Base-by-base conservation (phyloP, 1,284 basidiomycete species). In the Papiliotrema flavescens region DNA sequence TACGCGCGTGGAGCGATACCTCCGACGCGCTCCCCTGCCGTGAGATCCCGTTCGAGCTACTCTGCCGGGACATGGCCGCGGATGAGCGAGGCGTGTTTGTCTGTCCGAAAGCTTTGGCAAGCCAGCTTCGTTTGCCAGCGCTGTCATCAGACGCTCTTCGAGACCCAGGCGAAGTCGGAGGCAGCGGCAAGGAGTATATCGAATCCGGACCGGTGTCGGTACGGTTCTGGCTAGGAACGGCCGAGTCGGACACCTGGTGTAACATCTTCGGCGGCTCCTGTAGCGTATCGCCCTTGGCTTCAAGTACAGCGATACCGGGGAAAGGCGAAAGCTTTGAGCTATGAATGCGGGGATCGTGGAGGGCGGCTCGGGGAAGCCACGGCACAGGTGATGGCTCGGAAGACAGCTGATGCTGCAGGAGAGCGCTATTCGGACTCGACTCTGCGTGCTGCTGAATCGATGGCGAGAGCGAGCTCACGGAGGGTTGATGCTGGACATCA, bases 281-380 rank as follows among this genome's bases (percentile, higher is more conserved):
- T n/a, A 43, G 37, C 2, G 34, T n/a, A 19, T 22, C 14, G 11
- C 19, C 36, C 19, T 45, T 51, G 46, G 53, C 46, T 41, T 90
- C 86, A 34, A 90, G 79, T 61, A 82, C 82, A 60, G 83, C 81
- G 65, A 92, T 86, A 32, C 88, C 89, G 5, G 90, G 90, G 80
- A 94, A 94, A 0, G 90, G 90, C 71, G 88, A 89, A 20, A 94
- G 79, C 71, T 94, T 94, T 28, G 86, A 81, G 64, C 88, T 85
- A 51, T 71, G 68, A 52, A 75, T 83, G 75, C 60, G 79, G 57
- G 62, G 75, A 65, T 85, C 84, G 36, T 67, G 70, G 79, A 82
- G 26, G 35, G 62, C 59, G 79, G 82, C 50, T 80, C 79, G 54
- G 84, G 76, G 36, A 82, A 88, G 54, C 83, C 76, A 62, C 82